Evolutionary conservation across 345 rosid species (phyloP), one percentile per base, ranked within the genome.

Genomic region (Streptanthus diversifolius): DNA sequence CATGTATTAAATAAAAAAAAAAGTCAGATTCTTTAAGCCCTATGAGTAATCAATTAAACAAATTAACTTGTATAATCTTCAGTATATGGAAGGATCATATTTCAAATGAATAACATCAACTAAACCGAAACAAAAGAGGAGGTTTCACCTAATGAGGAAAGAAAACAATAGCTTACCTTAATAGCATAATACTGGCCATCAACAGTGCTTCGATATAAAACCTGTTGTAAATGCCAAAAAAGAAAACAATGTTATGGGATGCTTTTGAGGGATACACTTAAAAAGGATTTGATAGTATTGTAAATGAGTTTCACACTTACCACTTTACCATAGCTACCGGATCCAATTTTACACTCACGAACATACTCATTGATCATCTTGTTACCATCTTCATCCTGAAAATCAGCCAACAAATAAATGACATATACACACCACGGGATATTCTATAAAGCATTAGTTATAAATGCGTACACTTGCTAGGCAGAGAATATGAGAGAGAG

Each of bases 251-350:
- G 45, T 68, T 52, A 44, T 4, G 37, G 27, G 32, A 18, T 43
- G 49, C 51, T 5, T 68, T 52, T 52, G 17, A 24, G 49, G 14
- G 40, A 30, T 41, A 43, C 13, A 67, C 17, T 47, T 18, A 14
- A 32, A 24, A 52, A 17, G 32, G 12, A 55, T 55, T 4, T 13
- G 39, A 70, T 55, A 71, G 62, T 8, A 65, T 15, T 14, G 48
- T 47, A 33, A 17, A 41, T 44, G 37, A 53, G 59, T 48, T 56
- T 30, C 25, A 56, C 54, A 69, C 92, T 81, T 86, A 95, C 99
- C 93, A 95, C 99, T 95, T 95, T 95, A 14, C 99, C 99, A 78
- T 95, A 95, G 87, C 97, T 95, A 61, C 98, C 99, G 19, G 97
- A 77, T 79, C 98, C 99, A 83, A 95, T 92, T 85, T 87, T 95